Base-by-base conservation (phyloP, 2,329 filamentous ascomycete genomes). In the Cladosporium phlei region DNA sequence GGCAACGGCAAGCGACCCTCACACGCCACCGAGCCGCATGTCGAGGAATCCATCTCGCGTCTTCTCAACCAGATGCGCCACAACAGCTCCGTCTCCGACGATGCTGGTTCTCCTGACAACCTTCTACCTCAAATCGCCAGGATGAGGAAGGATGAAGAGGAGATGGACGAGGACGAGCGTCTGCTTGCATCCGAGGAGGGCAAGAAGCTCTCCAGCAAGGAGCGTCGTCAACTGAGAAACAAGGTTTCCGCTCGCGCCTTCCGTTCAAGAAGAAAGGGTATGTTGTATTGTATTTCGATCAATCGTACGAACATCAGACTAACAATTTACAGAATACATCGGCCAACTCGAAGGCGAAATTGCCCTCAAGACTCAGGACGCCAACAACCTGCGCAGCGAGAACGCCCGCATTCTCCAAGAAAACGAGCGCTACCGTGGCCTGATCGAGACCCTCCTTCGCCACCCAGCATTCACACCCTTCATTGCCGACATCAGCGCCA, bases 191-290 rank as follows among this genome's bases (percentile, higher is more conserved):
- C 89, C 51, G 93, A 98, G 61, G 91, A 96, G 70, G 93, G 91
- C 60, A 98, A 98, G 83, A 96, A 96, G 75, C 79, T 98, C n/a
- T 93, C 84, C 69, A 95, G 88, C 75, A 97, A 97, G 73, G 90
- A 97, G 70, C 84, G 93, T 51, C 84, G 93, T 56, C 93, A 97
- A 69, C 78, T 98, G n/a, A 82, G 93, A 54, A 98, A 98, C 79
- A 98, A 98, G 72, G 93, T 98, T 4, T 98, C 93, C 32, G 93
- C 93, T 52, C 88, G 93, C 57, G 91, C 91, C 42, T 98, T 98
- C 82, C 86, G 93, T 47, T 96, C 90, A n/a, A 79, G 93, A 59
- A 85, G 93, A 77, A 98, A 98, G 78, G 91, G 91, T 96, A 82
- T 76, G 78, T 38, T 49, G 29, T 19, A 14, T 25, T 54, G 20